These are phyloP conservation scores for Entomophthora muscae DNA, from an alignment of 371 early-diverging fungal genomes.

Conservation along the genomic window DNA sequence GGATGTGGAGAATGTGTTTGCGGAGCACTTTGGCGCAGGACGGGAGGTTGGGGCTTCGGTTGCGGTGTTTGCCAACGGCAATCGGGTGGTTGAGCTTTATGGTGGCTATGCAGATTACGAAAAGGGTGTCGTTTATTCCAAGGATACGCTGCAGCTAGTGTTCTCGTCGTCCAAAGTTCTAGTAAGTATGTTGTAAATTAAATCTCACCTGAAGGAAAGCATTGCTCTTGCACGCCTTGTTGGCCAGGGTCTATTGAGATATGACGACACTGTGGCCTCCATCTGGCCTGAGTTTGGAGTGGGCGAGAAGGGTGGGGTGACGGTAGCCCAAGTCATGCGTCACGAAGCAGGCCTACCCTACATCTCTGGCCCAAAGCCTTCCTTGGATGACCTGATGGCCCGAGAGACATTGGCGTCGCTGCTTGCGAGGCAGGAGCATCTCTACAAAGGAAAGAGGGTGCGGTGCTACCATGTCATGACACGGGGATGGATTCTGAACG, in stretches of 20 bases:
- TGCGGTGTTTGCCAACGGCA: slow-evolving; percentile 30
- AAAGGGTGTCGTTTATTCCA: slow-evolving; percentile 20
- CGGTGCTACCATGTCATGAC: slow-evolving; percentile 44
- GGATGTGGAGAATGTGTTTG: not conserved
- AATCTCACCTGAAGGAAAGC: too few relatives aligned
- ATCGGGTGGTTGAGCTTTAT: slow-evolving; percentile 35
- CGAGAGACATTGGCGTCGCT: slow-evolving; percentile 13
- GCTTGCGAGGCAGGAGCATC: slow-evolving; percentile 41
- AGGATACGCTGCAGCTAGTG: slow-evolving; percentile 37
- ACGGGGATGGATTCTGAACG: slow-evolving; percentile 53
- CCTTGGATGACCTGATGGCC: slow-evolving; percentile 16
- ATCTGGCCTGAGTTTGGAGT: slow-evolving; percentile 67
- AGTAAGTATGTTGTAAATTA: too few relatives aligned
- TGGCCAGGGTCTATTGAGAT: too few relatives aligned
- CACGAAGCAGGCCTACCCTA: slow-evolving; percentile 41
- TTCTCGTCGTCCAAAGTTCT: slow-evolving; percentile 42
- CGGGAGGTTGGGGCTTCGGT: slow-evolving; percentile 31
- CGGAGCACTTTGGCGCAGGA: slow-evolving; percentile 6
- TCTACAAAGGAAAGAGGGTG: slow-evolving; percentile 27
- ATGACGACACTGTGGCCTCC: too few relatives aligned
- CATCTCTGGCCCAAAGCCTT: slow-evolving; percentile 22
- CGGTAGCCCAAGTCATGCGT: slow-evolving; percentile 31
- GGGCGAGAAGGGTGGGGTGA: slow-evolving; percentile 50
- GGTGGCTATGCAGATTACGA: slow-evolving; percentile 39
- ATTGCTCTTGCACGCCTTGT: too few relatives aligned